phyloP scores from a whole-genome alignment of 805 yeast species.

The Kodamaea jinghongensis region DNA sequence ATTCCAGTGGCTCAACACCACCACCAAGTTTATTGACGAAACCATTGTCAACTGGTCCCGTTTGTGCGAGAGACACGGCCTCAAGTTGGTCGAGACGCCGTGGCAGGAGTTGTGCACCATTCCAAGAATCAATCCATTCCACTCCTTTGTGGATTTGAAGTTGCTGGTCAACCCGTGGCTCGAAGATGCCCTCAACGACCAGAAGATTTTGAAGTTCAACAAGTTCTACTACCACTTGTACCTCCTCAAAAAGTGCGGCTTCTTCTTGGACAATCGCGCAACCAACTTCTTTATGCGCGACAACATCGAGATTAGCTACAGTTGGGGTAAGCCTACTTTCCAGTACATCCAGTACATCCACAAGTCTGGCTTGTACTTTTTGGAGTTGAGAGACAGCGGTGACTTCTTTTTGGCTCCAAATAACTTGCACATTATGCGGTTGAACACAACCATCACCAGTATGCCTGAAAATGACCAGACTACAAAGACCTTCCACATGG shows the following conservation, averaged over 20 bases:
- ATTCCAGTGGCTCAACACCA: slow-evolving; percentile 89
- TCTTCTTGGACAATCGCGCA: slow-evolving; percentile 78
- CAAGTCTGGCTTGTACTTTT: slow-evolving; percentile 82
- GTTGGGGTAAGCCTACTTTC: slow-evolving; percentile 89
- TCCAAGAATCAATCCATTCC: slow-evolving; percentile 80
- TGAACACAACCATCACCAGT: slow-evolving; percentile 42
- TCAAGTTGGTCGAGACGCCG: slow-evolving; percentile 79
- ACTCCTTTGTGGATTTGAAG: slow-evolving; percentile 70
- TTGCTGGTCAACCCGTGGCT: slow-evolving; percentile 71
- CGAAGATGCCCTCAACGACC: slow-evolving; percentile 49
- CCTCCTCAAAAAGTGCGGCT: slow-evolving; percentile 66
- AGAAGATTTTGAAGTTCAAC: slow-evolving; percentile 45
- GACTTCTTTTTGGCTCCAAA: slow-evolving; percentile 83
- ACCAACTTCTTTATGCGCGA: slow-evolving; percentile 56
- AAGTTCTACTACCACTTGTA: slow-evolving; percentile 75
- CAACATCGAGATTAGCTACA: slow-evolving; percentile 66
- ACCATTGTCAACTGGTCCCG: slow-evolving; percentile 74
- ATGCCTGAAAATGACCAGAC: slow-evolving; percentile 26
- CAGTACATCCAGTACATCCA: slow-evolving; percentile 88
- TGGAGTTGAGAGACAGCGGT: slow-evolving; percentile 79
- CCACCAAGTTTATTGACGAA: slow-evolving; percentile 82
- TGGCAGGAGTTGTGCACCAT: slow-evolving; percentile 81
- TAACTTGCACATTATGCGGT: slow-evolving; percentile 74
- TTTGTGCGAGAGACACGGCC: slow-evolving; percentile 80
- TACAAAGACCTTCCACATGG: slow-evolving; percentile 38